phyloP scores from a whole-genome alignment of 2,329 filamentous ascomycete species.

The Claviceps purpurea region DNA sequence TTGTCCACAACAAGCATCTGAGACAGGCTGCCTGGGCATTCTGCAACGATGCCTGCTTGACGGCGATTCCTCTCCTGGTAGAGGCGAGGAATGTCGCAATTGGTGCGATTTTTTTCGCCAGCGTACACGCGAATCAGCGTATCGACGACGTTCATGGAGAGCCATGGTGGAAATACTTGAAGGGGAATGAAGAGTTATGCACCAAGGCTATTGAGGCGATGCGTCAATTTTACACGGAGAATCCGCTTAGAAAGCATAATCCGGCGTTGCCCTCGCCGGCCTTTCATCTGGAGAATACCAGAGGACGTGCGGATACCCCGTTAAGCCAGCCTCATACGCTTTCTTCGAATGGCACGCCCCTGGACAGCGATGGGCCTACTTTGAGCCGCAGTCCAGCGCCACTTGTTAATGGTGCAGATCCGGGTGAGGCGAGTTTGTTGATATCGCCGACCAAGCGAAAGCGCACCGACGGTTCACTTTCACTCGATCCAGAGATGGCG shows the following conservation, averaged over 20 bases:
- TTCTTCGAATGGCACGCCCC: slow-evolving; percentile 37
- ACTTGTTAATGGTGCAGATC: slow-evolving; percentile 26
- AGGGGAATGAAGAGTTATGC: slow-evolving; percentile 58
- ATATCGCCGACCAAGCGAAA: slow-evolving; percentile 30
- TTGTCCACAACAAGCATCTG: slow-evolving; percentile 68
- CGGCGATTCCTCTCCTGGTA: slow-evolving; percentile 70
- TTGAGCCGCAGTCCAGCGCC: slow-evolving; percentile 36
- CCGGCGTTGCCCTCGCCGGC: slow-evolving; percentile 38
- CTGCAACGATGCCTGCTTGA: slow-evolving; percentile 79
- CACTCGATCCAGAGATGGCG: slow-evolving; percentile 20
- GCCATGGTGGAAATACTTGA: slow-evolving; percentile 78
- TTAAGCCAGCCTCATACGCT: slow-evolving; percentile 28
- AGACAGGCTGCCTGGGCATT: slow-evolving; percentile 88
- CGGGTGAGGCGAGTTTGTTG: slow-evolving; percentile 6
- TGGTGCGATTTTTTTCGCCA: slow-evolving; percentile 74
- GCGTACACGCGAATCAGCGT: slow-evolving; percentile 57
- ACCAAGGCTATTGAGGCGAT: slow-evolving; percentile 63
- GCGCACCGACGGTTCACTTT: slow-evolving; percentile 21
- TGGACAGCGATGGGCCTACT: slow-evolving; percentile 33
- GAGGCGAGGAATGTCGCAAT: slow-evolving; percentile 71
- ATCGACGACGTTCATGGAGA: slow-evolving; percentile 64
- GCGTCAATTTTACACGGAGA: slow-evolving; percentile 53
- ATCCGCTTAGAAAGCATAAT: slow-evolving; percentile 46
- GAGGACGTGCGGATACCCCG: slow-evolving; percentile 31
- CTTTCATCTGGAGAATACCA: slow-evolving; percentile 42